These are phyloP conservation scores for Podila minutissima DNA, from an alignment of 192 early-diverging fungal genomes.

Conservation along the genomic window DNA sequence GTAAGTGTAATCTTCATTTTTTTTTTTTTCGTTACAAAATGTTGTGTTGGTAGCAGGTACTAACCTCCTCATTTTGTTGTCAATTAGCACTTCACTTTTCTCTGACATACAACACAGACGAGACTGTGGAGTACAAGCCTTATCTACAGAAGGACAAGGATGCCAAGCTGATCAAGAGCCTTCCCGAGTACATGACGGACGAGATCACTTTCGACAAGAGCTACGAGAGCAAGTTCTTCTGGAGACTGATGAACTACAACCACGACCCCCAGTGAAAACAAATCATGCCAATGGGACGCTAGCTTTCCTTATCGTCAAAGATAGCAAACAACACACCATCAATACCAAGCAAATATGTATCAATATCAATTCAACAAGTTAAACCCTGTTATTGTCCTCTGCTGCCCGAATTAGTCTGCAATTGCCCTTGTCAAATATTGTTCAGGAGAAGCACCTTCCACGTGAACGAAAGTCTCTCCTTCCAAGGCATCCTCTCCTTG, in stretches of 20 bases:
- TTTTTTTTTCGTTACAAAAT: not conserved
- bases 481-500: no score
- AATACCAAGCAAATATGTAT: no score
- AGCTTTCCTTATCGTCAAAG: no score
- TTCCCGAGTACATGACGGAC: conserved; percentile 35
- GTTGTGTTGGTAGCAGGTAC: not conserved
- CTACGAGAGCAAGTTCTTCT: conserved; percentile 39
- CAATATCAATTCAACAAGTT: no score
- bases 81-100: conserved; percentile 27
- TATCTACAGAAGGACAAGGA: conserved; percentile 12
- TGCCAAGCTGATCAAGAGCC: conserved; percentile 10
- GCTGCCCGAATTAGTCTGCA: no score
- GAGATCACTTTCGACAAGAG: conserved; percentile 32
- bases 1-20: conserved; percentile 11
- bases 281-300: no score
- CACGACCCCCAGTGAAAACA: conserved; percentile 1
- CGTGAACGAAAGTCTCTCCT: no score
- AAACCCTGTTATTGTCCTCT: no score
- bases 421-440: no score
- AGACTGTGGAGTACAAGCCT: conserved; percentile 16
- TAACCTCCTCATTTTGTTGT: not conserved
- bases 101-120: conserved; percentile 15
- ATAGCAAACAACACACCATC: no score
- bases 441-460: no score
- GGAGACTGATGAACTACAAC: conserved; percentile 35